These are phyloP conservation scores for Nakazawaea ernobii DNA, from an alignment of 805 yeast species.

Conservation along the genomic window DNA sequence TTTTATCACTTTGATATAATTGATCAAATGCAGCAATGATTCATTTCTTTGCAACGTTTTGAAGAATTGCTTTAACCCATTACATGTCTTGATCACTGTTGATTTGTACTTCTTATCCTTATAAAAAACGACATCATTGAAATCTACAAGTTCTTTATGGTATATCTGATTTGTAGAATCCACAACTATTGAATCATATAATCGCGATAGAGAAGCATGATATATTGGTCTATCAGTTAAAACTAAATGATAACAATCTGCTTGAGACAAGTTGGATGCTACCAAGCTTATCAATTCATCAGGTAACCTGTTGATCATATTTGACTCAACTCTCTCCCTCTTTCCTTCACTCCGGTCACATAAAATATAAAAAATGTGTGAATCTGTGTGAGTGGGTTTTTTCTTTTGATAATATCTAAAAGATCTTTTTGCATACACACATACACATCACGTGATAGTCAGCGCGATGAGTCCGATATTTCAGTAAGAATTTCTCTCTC, in stretches of 20 bases:
- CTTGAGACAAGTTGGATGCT: constrained; percentile 16
- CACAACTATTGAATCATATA: constrained; percentile 19
- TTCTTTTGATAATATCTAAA: constrained; percentile 1
- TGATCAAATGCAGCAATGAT: constrained; percentile 11
- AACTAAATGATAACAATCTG: constrained; percentile 21
- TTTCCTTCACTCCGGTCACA: neutral
- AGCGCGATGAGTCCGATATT: neutral
- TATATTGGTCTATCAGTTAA: constrained; percentile 14
- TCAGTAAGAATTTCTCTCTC: constrained; percentile 20
- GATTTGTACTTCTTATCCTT: constrained; percentile 4
- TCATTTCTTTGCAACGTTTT: constrained; percentile 12
- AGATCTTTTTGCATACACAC: constrained; percentile 1
- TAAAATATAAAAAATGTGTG: neutral
- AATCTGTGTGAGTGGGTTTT: too few species aligned
- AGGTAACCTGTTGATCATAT: constrained; percentile 22
- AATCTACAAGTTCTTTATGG: constrained; percentile 17
- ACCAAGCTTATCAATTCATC: constrained; percentile 17
- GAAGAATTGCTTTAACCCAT: constrained; percentile 19
- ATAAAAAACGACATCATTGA: constrained; percentile 12
- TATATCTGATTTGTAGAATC: constrained; percentile 18
- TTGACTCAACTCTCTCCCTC: neutral
- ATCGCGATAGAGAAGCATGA: constrained; percentile 11
- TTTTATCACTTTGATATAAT: constrained; percentile 16
- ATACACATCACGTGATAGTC: constrained; percentile 1
- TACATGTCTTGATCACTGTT: constrained; percentile 16